A percentile compares a stretch with the other conserved stretches of the same genome.
These are phyloP conservation scores for Saccharomycopsis lassenensis DNA, from an alignment of 805 yeast species.

Conservation along the genomic window DNA sequence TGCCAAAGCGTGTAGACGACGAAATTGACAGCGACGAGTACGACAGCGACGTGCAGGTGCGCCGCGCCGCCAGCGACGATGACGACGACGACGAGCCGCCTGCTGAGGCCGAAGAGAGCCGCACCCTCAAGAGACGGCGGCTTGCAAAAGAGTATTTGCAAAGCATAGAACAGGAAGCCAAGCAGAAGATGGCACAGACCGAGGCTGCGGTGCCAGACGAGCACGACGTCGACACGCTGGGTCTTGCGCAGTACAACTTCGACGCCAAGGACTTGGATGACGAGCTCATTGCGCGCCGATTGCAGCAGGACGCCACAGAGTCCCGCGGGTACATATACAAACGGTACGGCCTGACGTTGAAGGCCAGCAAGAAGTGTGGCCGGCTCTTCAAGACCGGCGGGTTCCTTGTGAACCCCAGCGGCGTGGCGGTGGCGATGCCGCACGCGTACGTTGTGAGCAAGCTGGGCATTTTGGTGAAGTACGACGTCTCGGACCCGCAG, in stretches of 20 bases:
- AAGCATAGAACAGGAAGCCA: constrained; percentile 53
- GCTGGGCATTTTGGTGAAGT: constrained; percentile 69
- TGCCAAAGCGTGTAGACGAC: too few species aligned
- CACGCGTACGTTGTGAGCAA: constrained; percentile 73
- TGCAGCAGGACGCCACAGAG: constrained; percentile 84
- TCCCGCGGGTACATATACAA: constrained; percentile 75
- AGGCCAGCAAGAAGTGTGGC: constrained; percentile 23
- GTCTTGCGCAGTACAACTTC: constrained; percentile 38
- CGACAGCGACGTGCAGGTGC: too few species aligned
- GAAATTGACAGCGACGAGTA: constrained; percentile 43
- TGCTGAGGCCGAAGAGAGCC: constrained; percentile 70
- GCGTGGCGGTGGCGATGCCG: constrained; percentile 28
- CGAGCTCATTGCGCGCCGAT: constrained; percentile 70
- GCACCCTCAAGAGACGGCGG: constrained; percentile 89
- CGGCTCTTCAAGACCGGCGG: constrained; percentile 3
- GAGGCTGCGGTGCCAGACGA: constrained; percentile 15
- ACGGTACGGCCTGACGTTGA: constrained; percentile 43
- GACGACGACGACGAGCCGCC: constrained; percentile 39
- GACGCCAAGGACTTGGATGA: constrained; percentile 88
- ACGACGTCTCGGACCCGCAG: constrained; percentile 49
- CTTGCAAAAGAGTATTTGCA: constrained; percentile 88
- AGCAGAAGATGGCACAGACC: constrained; percentile 17
- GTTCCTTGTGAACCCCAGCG: constrained; percentile 33
- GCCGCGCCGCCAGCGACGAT: too few species aligned
- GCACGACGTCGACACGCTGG: constrained; percentile 19